Base-by-base conservation (phyloP, 176 grass and related monocot species). In the Cenchrus fungigraminus region DNA sequence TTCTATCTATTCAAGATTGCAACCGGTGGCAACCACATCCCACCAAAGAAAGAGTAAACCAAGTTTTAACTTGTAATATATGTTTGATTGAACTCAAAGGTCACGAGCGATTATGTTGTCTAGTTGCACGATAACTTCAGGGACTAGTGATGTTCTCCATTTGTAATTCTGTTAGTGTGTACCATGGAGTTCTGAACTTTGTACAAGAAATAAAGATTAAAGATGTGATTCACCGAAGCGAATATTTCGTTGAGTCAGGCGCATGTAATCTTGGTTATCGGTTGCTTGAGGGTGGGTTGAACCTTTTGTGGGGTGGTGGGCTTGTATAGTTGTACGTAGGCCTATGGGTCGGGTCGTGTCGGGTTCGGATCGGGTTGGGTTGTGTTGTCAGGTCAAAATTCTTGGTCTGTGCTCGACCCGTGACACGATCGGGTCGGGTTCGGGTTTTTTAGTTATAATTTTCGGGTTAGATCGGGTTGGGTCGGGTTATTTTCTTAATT, bases 1-100 rank as follows among this genome's bases (percentile, higher is more conserved):
- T 94, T 98, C 78, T 98, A 95, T 81, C 69, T 95, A 17, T 95
- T 95, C 87, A 98, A 98, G 87, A 91, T 92, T 76, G 88, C 91
- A 52, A 95, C 78, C 0, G 97, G 97, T 6, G 97, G 93, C 31
- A 98, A 98, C 78, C 96, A 95, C 79, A 89, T 98, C 53, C 84
- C 89, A 50, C 68, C 83, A 9, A 98, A 98, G 86, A 83, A 90
- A 73, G 93, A 95, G 71, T 98, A 83, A 90, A 76, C 59, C 16
- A 15, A 16, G 2, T 13, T 15, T 54, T 85, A 56, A 47, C 37
- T 58, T 86, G 72, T 85, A 78, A 80, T 34, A 47, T 53, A 52
- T 87, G 53, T 68, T 68, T 78, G 15, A 44, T 82, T 34, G 63
- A 79, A 59, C 66, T 78, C 6, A 3, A 50, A 72, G 60, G 61